Conservation (phyloP, 345 rosid genomes). For the Camelina hispida region DNA sequence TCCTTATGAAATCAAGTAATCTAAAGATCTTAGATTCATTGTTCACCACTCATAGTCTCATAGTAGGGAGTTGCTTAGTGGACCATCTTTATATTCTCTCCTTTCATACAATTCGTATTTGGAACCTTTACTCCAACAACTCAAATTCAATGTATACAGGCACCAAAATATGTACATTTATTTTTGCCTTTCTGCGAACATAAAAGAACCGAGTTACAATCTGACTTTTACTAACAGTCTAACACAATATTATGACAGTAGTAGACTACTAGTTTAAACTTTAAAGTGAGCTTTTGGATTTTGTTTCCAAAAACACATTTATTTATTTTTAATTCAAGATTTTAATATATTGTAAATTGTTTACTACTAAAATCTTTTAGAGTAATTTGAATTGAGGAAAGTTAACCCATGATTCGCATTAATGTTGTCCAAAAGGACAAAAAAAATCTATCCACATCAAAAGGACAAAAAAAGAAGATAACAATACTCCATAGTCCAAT, state of each 20-base stretch:
- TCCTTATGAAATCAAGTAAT: slow-evolving; percentile 15
- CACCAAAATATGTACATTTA: background rate
- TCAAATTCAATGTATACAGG: slow-evolving; percentile 10
- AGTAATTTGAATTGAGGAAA: no score
- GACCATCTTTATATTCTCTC: slow-evolving; percentile 19
- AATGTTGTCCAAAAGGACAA: no score
- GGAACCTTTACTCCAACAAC: background rate
- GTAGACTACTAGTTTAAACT: no score
- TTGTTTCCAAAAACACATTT: background rate
- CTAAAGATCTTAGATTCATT: slow-evolving; percentile 17
- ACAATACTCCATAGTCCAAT: no score
- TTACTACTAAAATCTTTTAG: no score
- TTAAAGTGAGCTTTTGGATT: background rate
- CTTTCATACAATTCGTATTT: background rate
- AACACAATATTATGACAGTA: no score
- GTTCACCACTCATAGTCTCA: slow-evolving; percentile 21
- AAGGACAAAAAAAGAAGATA: no score
- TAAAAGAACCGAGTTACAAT: background rate
- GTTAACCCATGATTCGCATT: no score
- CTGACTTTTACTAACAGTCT: no score
- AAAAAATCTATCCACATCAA: no score
- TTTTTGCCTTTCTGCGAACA: background rate
- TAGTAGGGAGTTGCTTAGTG: slow-evolving; percentile 24
- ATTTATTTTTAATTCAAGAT: no score
- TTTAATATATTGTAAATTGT: no score